Evolutionary conservation across 1,139 yeast species (phyloP).

Genomic region (Petasospora fabianii): DNA sequence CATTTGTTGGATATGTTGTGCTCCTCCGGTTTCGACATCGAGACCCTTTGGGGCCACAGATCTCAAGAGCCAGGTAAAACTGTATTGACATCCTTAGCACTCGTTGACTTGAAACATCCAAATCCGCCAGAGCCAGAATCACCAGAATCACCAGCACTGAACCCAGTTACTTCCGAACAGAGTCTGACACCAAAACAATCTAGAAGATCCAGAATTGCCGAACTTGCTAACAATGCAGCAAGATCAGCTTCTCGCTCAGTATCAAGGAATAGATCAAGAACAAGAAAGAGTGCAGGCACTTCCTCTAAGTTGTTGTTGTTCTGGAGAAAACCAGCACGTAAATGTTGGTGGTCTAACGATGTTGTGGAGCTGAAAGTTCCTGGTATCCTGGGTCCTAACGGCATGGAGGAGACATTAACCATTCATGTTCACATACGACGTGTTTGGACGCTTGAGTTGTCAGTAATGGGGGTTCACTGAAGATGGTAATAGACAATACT

Average conservation of each 20-base stretch:
- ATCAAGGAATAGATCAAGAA: slow-evolving; percentile 9
- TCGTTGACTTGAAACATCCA: slow-evolving; percentile 58
- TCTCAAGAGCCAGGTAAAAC: slow-evolving; percentile 83
- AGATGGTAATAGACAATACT: neutral
- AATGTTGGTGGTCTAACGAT: slow-evolving; percentile 97
- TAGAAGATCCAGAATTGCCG: slow-evolving; percentile 46
- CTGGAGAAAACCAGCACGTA: slow-evolving; percentile 98
- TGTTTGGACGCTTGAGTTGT: slow-evolving; percentile 40
- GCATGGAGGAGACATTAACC: slow-evolving; percentile 17
- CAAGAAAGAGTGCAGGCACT: slow-evolving; percentile 36
- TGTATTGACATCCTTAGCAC: slow-evolving; percentile 77
- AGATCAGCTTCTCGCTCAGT: slow-evolving; percentile 46
- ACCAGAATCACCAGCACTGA: slow-evolving; percentile 45
- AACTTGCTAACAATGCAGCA: slow-evolving; percentile 40
- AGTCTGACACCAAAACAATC: slow-evolving; percentile 23
- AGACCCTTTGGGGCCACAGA: slow-evolving; percentile 84
- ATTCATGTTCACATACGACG: slow-evolving; percentile 38
- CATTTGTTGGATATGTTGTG: slow-evolving; percentile 94
- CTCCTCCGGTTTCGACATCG: slow-evolving; percentile 72
- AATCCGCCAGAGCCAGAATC: slow-evolving; percentile 14
- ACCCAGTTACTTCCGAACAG: slow-evolving; percentile 41
- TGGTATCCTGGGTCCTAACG: slow-evolving; percentile 29
- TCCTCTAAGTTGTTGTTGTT: slow-evolving; percentile 79
- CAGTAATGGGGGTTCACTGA: slow-evolving; percentile 37
- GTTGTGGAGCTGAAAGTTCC: slow-evolving; percentile 50